A percentile compares a stretch with the other conserved stretches of the same genome.
Conservation (phyloP, 2,329 filamentous ascomycete genomes). For the Colletotrichum noveboracense region DNA sequence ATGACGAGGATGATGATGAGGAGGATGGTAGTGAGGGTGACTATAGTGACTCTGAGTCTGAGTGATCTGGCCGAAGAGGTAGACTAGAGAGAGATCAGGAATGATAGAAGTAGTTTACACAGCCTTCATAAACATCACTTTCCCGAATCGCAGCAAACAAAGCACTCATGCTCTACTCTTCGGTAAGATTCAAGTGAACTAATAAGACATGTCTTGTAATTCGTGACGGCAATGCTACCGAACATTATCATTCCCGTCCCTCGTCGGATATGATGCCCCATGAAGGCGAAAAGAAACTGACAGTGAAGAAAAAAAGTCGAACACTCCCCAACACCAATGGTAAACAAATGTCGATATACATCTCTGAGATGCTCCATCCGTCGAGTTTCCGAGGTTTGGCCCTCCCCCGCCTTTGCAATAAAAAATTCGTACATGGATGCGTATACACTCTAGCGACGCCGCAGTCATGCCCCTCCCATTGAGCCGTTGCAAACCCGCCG, state of each 20-base stretch:
- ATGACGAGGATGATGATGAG: conserved; percentile 63
- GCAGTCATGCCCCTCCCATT: not conserved
- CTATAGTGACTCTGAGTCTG: conserved; percentile 38
- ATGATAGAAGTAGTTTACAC: not conserved
- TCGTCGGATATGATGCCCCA: not conserved
- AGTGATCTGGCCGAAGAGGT: conserved; percentile 10
- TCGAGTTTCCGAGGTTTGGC: not conserved
- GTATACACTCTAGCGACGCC: not conserved
- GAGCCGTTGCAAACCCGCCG: not conserved
- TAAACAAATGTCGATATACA: not conserved
- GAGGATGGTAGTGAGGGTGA: conserved; percentile 52
- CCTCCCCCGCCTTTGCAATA: not conserved
- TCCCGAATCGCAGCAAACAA: not conserved
- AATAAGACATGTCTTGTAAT: not conserved
- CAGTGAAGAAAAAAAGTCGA: not conserved
- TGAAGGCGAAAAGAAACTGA: not conserved
- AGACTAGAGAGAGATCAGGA: not conserved
- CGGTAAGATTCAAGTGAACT: not conserved
- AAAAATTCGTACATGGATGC: not conserved
- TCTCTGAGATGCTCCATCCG: not conserved
- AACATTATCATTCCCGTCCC: not conserved
- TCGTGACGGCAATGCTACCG: not conserved
- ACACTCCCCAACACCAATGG: conserved; percentile 1
- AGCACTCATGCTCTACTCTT: not conserved
- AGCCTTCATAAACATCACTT: not conserved